Evolutionary conservation across 148 eudicot genomes (phyloP), one percentile per base, ranked within the genome.

Genomic region (Nyssa sinensis): DNA sequence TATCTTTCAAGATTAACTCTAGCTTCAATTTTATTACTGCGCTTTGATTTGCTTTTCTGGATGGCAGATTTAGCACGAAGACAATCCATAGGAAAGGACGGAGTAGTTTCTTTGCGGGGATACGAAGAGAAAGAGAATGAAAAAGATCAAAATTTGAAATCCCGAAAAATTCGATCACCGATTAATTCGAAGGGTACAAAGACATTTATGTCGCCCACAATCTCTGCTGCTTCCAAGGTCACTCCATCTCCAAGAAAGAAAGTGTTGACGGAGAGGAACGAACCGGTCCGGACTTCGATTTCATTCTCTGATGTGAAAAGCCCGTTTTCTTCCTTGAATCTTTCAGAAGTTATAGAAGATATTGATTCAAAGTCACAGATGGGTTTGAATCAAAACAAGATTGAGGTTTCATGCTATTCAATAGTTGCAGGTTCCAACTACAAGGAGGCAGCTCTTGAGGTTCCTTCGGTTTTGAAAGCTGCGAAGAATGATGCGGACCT

Each of bases 191-290:
- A 88, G 70, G 88, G 86, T 8, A 39, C 85, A 0, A 95, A 89
- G 71, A 79, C 87, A 77, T 95, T 95, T 83, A 95, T 95, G 99
- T 62, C 94, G 1, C 98, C 99, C 7, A 95, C 99, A 4, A 91
- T 93, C 27, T 95, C 98, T 66, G 99, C 99, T 1, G 94, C 90
- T 58, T 93, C 97, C 7, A 95, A 95, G 77, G 75, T 88, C 85
- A 89, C 80, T 47, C 86, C 97, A 21, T 95, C 98, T 6, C 97
- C 99, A 0, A 89, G 84, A 79, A 93, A 93, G 86, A 95, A 89
- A 62, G 84, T 87, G 7, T 79, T 95, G 69, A 94, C 85, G 21
- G 99, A 95, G 65, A 84, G 94, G 68, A 91, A 91, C n/a, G 99
- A 95, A 71, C 75, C 86, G 3, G 78, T 82, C 27, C 86, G 92